phyloP scores from a whole-genome alignment of 345 rosid species.

The Stellera chamaejasme region DNA sequence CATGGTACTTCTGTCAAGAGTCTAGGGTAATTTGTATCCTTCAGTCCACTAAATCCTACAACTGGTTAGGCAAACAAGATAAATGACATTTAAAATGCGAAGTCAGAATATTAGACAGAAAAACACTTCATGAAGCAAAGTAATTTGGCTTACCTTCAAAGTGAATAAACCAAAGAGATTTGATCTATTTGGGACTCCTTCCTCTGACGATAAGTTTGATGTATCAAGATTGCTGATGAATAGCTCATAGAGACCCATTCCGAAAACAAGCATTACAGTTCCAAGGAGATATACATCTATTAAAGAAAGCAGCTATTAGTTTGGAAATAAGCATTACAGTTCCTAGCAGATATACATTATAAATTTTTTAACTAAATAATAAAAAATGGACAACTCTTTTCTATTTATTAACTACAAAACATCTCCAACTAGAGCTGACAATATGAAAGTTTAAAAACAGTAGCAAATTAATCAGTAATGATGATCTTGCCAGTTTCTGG shows the following conservation, averaged over 20 bases:
- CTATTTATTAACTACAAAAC: no score
- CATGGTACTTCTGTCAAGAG: no score
- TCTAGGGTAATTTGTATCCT: no score
- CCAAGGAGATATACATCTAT: slow-evolving; percentile 86
- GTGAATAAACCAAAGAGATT: slow-evolving; percentile 73
- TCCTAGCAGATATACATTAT: no score
- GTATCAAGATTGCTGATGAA: slow-evolving; percentile 73
- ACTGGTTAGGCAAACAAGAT: no score
- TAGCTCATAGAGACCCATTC: slow-evolving; percentile 94
- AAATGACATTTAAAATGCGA: neutral
- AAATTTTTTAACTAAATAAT: no score
- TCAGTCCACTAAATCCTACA: no score
- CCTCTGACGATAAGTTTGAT: slow-evolving; percentile 33
- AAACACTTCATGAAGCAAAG: neutral
- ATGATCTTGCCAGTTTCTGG: no score
- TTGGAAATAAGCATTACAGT: neutral
- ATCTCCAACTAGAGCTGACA: no score
- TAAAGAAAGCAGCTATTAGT: neutral
- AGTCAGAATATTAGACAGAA: neutral
- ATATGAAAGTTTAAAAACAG: no score
- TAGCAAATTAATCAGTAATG: no score
- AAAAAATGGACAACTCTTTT: no score
- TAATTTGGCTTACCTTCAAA: slow-evolving; percentile 37
- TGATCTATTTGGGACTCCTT: slow-evolving; percentile 30
- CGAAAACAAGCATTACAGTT: slow-evolving; percentile 94